These are phyloP conservation scores for Skeletonema costatum DNA, from an alignment of 108 stramenopile genomes.

Conservation along the genomic window DNA sequence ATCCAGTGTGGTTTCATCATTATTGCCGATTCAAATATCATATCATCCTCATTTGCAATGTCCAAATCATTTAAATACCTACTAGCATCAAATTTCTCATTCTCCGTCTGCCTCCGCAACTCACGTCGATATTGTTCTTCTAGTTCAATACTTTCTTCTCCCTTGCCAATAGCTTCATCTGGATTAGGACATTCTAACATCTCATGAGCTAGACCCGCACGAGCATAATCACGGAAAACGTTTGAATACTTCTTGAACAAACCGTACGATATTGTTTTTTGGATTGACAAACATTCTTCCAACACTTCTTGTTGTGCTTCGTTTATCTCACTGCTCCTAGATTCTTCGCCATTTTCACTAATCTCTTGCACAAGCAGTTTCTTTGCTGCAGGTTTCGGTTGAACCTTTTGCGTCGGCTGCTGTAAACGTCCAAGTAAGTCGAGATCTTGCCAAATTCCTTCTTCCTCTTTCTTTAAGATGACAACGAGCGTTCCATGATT, in stretches of 20 bases:
- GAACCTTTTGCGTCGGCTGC: conserved; percentile 37
- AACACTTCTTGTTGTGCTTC: conserved; percentile 12
- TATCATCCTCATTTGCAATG: conserved; percentile 51
- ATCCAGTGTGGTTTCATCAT: conserved; percentile 74
- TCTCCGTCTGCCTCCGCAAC: conserved; percentile 66
- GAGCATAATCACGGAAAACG: conserved; percentile 79
- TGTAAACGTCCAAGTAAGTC: conserved; percentile 73
- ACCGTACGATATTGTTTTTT: conserved; percentile 58
- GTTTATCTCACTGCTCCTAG: conserved; percentile 6
- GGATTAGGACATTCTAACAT: conserved; percentile 82
- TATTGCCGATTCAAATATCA: conserved; percentile 67
- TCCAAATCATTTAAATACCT: conserved; percentile 75
- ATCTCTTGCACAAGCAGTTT: conserved; percentile 23
- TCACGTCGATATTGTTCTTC: conserved; percentile 39
- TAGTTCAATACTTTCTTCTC: conserved; percentile 1
- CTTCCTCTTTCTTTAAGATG: conserved; percentile 48
- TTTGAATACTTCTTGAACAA: conserved; percentile 65
- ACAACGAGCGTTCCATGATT: conserved; percentile 49
- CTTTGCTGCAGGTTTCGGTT: conserved; percentile 1
- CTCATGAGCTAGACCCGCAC: conserved; percentile 76
- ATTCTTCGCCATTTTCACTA: background rate
- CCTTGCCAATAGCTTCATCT: conserved; percentile 25
- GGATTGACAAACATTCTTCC: conserved; percentile 29
- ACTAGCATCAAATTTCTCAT: conserved; percentile 74
- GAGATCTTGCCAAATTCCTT: conserved; percentile 77